Evolutionary conservation across 1,284 basidiomycete species (phyloP).

Genomic region (Athelia psychrophila): DNA sequence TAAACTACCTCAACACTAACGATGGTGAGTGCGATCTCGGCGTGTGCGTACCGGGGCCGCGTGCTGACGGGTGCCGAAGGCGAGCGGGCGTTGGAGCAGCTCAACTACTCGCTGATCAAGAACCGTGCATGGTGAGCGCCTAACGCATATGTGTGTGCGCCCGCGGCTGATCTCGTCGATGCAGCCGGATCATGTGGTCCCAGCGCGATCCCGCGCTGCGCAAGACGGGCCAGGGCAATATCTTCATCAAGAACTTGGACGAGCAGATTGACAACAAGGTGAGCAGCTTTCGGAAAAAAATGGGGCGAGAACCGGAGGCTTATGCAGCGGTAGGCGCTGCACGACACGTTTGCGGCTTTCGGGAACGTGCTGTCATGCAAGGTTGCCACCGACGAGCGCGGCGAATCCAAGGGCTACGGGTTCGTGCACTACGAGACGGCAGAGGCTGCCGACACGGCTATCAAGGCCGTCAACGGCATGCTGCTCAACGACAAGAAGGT

Average conservation of each 20-base stretch:
- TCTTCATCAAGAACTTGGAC: conserved; percentile 99
- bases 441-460: conserved; percentile 94
- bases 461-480: conserved; percentile 99
- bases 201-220: conserved; percentile 99
- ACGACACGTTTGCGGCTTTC: conserved; percentile 99
- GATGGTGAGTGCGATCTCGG: conserved; percentile 70
- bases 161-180: conserved; percentile 14
- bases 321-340: conserved; percentile 73
- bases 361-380: conserved; percentile 99
- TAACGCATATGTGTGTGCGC: conserved; percentile 2
- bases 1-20: conserved; percentile 95
- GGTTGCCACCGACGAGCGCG: conserved; percentile 93
- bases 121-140: conserved; percentile 84
- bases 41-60: background rate
- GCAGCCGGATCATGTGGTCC: conserved; percentile 99
- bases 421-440: conserved; percentile 99
- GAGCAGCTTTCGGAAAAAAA: conserved; percentile 9
- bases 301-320: background rate
- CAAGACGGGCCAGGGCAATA: conserved; percentile 99
- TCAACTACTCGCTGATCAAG: conserved; percentile 99
- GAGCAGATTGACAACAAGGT: conserved; percentile 99
- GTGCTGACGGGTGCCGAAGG: conserved; percentile 44
- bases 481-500: conserved; percentile 99
- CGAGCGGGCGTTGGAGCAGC: conserved; percentile 97
- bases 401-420: conserved; percentile 94